Percentiles rank a stretch among this genome's conserved stretches.
Conservation (phyloP, 1,284 basidiomycete genomes). For the Porogramme epimiltina region DNA sequence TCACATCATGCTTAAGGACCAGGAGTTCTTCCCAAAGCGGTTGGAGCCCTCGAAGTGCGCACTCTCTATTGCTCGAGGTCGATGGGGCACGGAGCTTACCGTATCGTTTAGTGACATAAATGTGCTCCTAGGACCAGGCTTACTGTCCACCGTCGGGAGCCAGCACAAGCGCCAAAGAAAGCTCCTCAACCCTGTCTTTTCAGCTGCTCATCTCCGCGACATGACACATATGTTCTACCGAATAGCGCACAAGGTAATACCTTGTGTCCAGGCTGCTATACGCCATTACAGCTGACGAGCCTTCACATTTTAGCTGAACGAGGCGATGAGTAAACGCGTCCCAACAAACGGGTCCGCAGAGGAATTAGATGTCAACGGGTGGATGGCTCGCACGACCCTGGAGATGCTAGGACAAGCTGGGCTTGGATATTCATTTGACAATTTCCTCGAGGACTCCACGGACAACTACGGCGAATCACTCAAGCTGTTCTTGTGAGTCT, state of each 20-base stretch:
- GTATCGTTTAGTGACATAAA: slow-evolving; percentile 1
- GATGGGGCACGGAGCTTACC: too few species aligned
- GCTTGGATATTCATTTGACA: slow-evolving; percentile 38
- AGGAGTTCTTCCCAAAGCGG: slow-evolving; percentile 9
- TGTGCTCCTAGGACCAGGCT: slow-evolving; percentile 11
- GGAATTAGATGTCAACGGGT: slow-evolving; percentile 33
- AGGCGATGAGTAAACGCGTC: slow-evolving; percentile 19
- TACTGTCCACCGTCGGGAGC: slow-evolving; percentile 6
- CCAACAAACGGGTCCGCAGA: slow-evolving; percentile 1
- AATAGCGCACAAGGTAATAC: slow-evolving; percentile 8
- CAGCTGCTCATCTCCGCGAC: slow-evolving; percentile 12
- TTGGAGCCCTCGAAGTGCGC: slow-evolving; percentile 1
- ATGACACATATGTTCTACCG: slow-evolving; percentile 16
- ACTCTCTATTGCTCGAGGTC: background rate
- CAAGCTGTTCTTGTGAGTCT: slow-evolving; percentile 31
- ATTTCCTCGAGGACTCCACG: slow-evolving; percentile 24
- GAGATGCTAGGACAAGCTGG: slow-evolving; percentile 39
- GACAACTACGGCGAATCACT: slow-evolving; percentile 31
- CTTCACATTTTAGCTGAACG: too few species aligned
- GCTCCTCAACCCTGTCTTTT: slow-evolving; percentile 20
- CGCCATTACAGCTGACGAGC: too few species aligned
- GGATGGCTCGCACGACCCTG: slow-evolving; percentile 36
- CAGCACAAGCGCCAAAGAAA: slow-evolving; percentile 19
- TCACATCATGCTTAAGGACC: slow-evolving; percentile 41
- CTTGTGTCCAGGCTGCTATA: too few species aligned